Conservation (phyloP, 2,329 filamentous ascomycete genomes). For the Ceratocystis eucalypticola region DNA sequence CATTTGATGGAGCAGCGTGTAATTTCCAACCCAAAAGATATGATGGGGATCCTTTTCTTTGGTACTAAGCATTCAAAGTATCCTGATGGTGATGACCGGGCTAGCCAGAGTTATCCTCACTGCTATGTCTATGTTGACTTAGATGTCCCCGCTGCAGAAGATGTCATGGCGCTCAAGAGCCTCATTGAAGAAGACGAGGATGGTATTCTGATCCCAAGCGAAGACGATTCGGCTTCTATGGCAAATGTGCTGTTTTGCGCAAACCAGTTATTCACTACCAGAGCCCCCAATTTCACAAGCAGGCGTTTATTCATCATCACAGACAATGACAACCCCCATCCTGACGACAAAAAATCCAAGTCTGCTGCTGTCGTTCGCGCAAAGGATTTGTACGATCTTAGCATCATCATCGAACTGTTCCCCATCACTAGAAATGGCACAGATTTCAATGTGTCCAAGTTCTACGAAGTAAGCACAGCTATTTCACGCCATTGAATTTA, state of each 20-base stretch:
- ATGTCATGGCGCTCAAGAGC: conserved; percentile 66
- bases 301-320: conserved; percentile 90
- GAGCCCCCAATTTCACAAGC: conserved; percentile 86
- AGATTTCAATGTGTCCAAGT: conserved; percentile 68
- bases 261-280: conserved; percentile 92
- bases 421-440: conserved; percentile 57
- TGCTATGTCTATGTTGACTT: conserved; percentile 87
- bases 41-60: conserved; percentile 91
- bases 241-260: conserved; percentile 85
- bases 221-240: conserved; percentile 58
- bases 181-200: conserved; percentile 69
- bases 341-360: conserved; percentile 54
- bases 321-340: conserved; percentile 79
- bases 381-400: conserved; percentile 88
- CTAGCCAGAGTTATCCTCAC: conserved; percentile 61
- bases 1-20: conserved; percentile 96
- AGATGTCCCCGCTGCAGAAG: conserved; percentile 71
- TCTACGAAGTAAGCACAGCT: conserved; percentile 61
- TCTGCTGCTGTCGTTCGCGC: conserved; percentile 73
- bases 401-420: conserved; percentile 83
- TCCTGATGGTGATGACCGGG: conserved; percentile 47
- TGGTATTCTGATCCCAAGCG: conserved; percentile 49
- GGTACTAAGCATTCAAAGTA: conserved; percentile 78
- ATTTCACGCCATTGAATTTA: too few species aligned
- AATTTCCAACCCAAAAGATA: conserved; percentile 88